Evolutionary conservation across 768 basidiomycete species (phyloP).

Genomic region (Dendrothele bispora): DNA sequence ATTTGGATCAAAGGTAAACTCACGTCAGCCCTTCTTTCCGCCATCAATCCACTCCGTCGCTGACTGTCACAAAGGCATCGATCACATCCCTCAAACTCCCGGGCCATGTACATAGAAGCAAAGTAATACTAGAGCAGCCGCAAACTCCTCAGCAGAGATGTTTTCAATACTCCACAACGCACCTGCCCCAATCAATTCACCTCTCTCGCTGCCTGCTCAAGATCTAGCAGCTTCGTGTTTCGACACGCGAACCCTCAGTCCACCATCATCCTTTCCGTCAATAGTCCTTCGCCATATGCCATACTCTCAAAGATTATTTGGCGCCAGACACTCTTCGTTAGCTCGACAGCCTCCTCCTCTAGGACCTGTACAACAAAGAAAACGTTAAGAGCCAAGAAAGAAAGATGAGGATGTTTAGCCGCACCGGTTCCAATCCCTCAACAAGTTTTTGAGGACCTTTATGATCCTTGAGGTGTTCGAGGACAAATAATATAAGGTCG

Average conservation of each 20-base stretch:
- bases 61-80: too few species aligned
- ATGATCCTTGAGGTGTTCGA: conserved; percentile 91
- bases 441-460: conserved; percentile 82
- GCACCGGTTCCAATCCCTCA: conserved; percentile 88
- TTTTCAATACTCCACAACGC: conserved; percentile 57
- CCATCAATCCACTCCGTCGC: too few species aligned
- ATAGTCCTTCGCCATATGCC: conserved; percentile 87
- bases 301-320: conserved; percentile 94
- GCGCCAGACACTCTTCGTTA: conserved; percentile 82
- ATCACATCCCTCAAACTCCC: too few species aligned
- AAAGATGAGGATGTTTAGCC: conserved; percentile 33
- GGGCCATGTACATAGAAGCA: background rate
- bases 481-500: conserved; percentile 89
- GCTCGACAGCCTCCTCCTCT: conserved; percentile 86
- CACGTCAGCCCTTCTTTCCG: too few species aligned
- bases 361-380: conserved; percentile 59
- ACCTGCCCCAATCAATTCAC: conserved; percentile 45
- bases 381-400: conserved; percentile 1
- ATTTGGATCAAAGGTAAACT: too few species aligned
- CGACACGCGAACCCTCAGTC: conserved; percentile 50
- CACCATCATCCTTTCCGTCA: conserved; percentile 83
- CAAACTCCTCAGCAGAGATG: conserved; percentile 25
- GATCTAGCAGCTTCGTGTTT: background rate
- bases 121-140: background rate
- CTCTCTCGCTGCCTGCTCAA: background rate